Percentiles rank a stretch among this genome's conserved stretches.
These are phyloP conservation scores for Camptophora hylomeconis DNA, from an alignment of 2,329 filamentous ascomycete species.

Conservation along the genomic window DNA sequence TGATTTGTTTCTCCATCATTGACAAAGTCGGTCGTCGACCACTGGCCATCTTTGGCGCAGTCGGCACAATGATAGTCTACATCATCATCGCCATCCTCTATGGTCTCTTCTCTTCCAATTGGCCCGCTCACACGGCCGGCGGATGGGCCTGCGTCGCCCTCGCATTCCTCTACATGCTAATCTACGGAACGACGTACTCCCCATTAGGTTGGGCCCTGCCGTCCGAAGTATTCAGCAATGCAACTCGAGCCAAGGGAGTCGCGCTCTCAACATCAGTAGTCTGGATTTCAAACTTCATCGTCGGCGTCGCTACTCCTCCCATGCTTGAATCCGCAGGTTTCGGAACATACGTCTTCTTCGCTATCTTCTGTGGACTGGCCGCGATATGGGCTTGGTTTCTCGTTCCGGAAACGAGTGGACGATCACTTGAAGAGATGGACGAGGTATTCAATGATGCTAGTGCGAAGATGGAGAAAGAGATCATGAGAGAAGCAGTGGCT, in stretches of 20 bases:
- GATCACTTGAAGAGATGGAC: constrained; percentile 44
- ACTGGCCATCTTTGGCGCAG: constrained; percentile 32
- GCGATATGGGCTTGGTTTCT: constrained; percentile 40
- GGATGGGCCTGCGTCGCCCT: constrained; percentile 32
- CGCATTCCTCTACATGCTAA: constrained; percentile 3
- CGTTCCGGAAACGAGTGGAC: constrained; percentile 45
- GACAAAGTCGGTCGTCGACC: constrained; percentile 34
- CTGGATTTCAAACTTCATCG: constrained; percentile 20
- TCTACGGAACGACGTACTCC: constrained; percentile 16
- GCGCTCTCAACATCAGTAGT: constrained; percentile 22
- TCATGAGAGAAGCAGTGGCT: constrained; percentile 1
- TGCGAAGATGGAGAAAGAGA: not conserved
- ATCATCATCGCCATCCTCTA: constrained; percentile 42
- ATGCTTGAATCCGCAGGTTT: constrained; percentile 28
- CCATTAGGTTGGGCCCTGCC: constrained; percentile 29
- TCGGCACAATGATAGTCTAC: constrained; percentile 34
- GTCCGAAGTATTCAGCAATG: constrained; percentile 25
- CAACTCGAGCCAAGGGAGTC: constrained; percentile 25
- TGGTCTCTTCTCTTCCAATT: constrained; percentile 38
- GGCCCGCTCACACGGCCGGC: constrained; percentile 36
- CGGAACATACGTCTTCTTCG: constrained; percentile 47
- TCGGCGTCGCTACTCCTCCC: constrained; percentile 1
- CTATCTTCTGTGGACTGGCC: constrained; percentile 38
- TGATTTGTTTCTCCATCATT: constrained; percentile 36
- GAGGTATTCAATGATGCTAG: constrained; percentile 25